A percentile compares a stretch with the other conserved stretches of the same genome.
Evolutionary conservation across 169 alveolate genomes (phyloP).

Genomic region (Plasmodium coatneyi): DNA sequence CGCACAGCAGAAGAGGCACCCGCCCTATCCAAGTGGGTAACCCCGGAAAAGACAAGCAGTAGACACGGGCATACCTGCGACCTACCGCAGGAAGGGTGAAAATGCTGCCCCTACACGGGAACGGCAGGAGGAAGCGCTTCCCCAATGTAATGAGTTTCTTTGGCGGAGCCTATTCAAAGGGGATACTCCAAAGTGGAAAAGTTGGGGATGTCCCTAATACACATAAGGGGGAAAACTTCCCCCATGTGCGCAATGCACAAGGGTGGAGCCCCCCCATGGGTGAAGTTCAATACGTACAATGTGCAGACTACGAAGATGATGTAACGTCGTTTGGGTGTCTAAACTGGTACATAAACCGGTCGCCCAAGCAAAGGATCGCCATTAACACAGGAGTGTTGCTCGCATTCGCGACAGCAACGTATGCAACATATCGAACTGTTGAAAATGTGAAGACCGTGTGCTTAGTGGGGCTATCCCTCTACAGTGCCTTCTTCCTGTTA

Average conservation of each 20-base stretch:
- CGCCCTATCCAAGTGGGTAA: neutral
- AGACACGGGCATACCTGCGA: neutral
- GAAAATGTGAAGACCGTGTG: slow-evolving; percentile 18
- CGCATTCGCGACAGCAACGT: slow-evolving; percentile 6
- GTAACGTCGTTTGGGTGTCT: neutral
- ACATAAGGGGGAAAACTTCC: neutral
- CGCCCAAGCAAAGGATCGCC: slow-evolving; percentile 10
- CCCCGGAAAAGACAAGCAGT: neutral
- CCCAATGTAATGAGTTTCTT: neutral
- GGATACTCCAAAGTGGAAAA: neutral
- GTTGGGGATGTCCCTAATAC: neutral
- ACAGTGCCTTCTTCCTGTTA: slow-evolving; percentile 28
- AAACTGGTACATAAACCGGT: slow-evolving; percentile 9
- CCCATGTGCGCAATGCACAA: neutral
- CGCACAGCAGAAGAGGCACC: neutral
- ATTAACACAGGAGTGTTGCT: slow-evolving; percentile 3
- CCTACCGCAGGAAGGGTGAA: neutral
- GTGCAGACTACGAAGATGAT: neutral
- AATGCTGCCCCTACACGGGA: slow-evolving; percentile 30
- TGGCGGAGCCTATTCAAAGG: neutral
- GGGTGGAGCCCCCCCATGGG: neutral
- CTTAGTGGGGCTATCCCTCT: slow-evolving; percentile 30
- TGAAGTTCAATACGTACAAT: neutral
- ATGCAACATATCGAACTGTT: neutral
- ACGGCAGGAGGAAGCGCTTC: neutral